phyloP scores from a whole-genome alignment of 441 rosid genomes.

The Aleurites moluccanus region DNA sequence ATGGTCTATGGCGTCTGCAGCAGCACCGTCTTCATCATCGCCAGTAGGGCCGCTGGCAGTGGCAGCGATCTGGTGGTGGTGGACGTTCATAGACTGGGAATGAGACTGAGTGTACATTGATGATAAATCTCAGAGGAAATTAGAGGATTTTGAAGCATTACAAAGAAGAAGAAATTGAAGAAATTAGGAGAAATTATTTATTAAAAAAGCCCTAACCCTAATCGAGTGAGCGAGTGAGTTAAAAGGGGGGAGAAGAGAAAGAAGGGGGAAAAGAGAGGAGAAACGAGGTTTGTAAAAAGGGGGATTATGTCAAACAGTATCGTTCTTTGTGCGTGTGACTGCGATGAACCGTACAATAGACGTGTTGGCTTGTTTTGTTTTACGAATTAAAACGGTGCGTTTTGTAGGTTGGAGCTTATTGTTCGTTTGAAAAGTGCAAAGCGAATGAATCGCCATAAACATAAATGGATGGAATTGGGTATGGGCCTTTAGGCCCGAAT shows the following conservation, averaged over 20 bases:
- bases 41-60: slow-evolving; percentile 30
- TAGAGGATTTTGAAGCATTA: slow-evolving; percentile 37
- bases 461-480: too few species aligned
- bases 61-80: slow-evolving; percentile 47
- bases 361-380: neutral
- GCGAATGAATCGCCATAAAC: too few species aligned
- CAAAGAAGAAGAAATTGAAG: slow-evolving; percentile 8
- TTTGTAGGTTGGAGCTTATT: neutral
- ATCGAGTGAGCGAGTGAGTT: neutral
- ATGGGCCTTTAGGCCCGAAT: too few species aligned
- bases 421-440: neutral
- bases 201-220: slow-evolving; percentile 37
- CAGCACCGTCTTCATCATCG: slow-evolving; percentile 49
- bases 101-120: slow-evolving; percentile 70
- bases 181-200: neutral
- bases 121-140: slow-evolving; percentile 17
- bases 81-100: slow-evolving; percentile 54
- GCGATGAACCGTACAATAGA: neutral
- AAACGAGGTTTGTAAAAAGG: neutral
- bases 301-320: too few species aligned
- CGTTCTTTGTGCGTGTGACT: neutral
- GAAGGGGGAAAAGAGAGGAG: neutral
- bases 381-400: slow-evolving; percentile 5
- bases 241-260: neutral
- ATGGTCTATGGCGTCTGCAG: slow-evolving; percentile 39